phyloP scores from a whole-genome alignment of 1,284 basidiomycete species.

The Phaffia rhodozyma region DNA sequence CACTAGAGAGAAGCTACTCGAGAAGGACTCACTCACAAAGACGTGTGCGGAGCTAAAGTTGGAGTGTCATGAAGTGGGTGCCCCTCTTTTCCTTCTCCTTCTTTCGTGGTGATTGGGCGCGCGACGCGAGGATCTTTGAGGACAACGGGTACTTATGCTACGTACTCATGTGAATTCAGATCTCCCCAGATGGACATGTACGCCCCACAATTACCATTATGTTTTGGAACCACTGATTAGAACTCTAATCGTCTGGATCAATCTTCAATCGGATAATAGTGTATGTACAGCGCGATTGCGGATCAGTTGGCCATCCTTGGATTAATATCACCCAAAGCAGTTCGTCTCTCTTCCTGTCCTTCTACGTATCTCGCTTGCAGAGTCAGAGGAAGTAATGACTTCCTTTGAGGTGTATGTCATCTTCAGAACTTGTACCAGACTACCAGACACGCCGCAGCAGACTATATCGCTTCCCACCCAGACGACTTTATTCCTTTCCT shows the following conservation, averaged over 20 bases:
- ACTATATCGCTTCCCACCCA: conserved; percentile 70
- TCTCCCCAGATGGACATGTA: not conserved
- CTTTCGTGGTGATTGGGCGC: not conserved
- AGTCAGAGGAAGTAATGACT: not conserved
- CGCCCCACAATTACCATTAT: too few species aligned
- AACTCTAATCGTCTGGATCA: not conserved
- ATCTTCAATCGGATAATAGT: conserved; percentile 39
- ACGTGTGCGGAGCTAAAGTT: conserved; percentile 57
- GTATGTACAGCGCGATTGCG: conserved; percentile 82
- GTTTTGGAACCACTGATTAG: not conserved
- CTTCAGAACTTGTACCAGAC: conserved; percentile 26
- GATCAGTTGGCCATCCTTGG: conserved; percentile 47
- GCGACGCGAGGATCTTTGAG: not conserved
- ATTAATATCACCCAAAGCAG: conserved; percentile 26
- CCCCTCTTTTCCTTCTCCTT: not conserved
- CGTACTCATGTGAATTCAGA: not conserved
- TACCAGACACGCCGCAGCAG: conserved; percentile 59
- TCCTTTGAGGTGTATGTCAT: not conserved
- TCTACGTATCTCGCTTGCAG: not conserved
- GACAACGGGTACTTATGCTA: not conserved
- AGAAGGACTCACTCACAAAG: conserved; percentile 54
- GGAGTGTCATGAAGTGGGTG: conserved; percentile 55
- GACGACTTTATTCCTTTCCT: conserved; percentile 93
- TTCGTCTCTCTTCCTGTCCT: conserved; percentile 19
- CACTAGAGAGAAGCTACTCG: conserved; percentile 56